Evolutionary conservation across 2,329 filamentous ascomycete species (phyloP).

Genomic region (Aquanectria penicillioides): DNA sequence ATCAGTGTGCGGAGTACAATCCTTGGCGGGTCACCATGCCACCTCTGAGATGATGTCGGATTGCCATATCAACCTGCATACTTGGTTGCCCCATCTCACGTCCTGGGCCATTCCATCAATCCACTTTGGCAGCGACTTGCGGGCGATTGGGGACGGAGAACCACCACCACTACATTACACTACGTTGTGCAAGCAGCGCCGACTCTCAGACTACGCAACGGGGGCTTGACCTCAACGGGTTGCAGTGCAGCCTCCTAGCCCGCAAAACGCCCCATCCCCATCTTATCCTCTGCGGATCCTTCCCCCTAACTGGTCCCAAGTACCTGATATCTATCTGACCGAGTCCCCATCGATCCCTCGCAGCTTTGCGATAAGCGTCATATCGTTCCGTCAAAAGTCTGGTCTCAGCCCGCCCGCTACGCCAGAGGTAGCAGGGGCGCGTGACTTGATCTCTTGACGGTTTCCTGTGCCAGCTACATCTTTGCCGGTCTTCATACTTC

Average conservation of each 20-base stretch:
- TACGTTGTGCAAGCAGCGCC: too few species aligned
- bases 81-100: background rate
- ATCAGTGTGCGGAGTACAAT: background rate
- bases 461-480: background rate
- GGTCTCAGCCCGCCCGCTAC: slow-evolving; percentile 27
- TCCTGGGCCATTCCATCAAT: background rate
- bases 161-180: background rate
- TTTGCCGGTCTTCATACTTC: background rate
- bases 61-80: background rate
- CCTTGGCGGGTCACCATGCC: background rate
- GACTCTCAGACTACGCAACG: background rate
- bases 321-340: slow-evolving; percentile 13
- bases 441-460: slow-evolving; percentile 10
- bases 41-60: background rate
- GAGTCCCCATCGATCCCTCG: slow-evolving; percentile 24
- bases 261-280: slow-evolving; percentile 15
- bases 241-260: slow-evolving; percentile 9
- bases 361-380: slow-evolving; percentile 40
- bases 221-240: slow-evolving; percentile 4
- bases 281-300: slow-evolving; percentile 12
- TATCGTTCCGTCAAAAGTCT: slow-evolving; percentile 22
- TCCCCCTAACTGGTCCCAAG: too few species aligned
- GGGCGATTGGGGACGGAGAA: too few species aligned
- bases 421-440: slow-evolving; percentile 1
- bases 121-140: slow-evolving; percentile 2